Evolutionary conservation across 2,329 filamentous ascomycete genomes (phyloP).

Genomic region (Achaetomium macrosporum): DNA sequence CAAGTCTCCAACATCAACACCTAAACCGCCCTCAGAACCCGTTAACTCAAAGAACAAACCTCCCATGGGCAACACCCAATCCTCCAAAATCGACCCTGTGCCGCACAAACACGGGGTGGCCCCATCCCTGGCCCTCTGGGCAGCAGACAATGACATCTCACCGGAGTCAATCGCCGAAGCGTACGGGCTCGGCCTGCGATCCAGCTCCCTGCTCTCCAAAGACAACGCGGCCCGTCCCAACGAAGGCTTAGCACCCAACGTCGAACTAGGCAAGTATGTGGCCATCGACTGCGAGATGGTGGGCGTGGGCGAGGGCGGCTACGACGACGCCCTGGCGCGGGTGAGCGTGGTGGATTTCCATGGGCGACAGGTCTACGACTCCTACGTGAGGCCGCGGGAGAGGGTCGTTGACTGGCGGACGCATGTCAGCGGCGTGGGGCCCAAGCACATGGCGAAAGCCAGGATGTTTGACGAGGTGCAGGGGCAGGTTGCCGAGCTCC

Average conservation of each 20-base stretch:
- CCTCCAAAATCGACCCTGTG: slow-evolving; percentile 37
- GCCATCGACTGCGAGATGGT: slow-evolving; percentile 99
- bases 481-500: slow-evolving; percentile 58
- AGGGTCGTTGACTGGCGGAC: slow-evolving; percentile 88
- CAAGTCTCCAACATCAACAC: neutral
- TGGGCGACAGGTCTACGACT: slow-evolving; percentile 88
- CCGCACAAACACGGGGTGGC: slow-evolving; percentile 36
- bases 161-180: slow-evolving; percentile 55
- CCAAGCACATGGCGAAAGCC: slow-evolving; percentile 64
- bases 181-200: slow-evolving; percentile 50
- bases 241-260: slow-evolving; percentile 53
- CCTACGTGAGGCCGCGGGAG: slow-evolving; percentile 74
- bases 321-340: slow-evolving; percentile 72
- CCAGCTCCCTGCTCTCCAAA: slow-evolving; percentile 43
- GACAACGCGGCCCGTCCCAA: slow-evolving; percentile 51
- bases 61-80: slow-evolving; percentile 36
- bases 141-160: slow-evolving; percentile 56
- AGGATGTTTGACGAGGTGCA: slow-evolving; percentile 74
- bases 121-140: slow-evolving; percentile 54
- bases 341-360: slow-evolving; percentile 93
- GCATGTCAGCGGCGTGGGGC: slow-evolving; percentile 72
- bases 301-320: slow-evolving; percentile 65
- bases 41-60: neutral
- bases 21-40: neutral
- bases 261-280: slow-evolving; percentile 81